A percentile compares a stretch with the other conserved stretches of the same genome.
These are phyloP conservation scores for Pseudopyricularia javanii DNA, from an alignment of 2,329 filamentous ascomycete genomes.

Conservation along the genomic window DNA sequence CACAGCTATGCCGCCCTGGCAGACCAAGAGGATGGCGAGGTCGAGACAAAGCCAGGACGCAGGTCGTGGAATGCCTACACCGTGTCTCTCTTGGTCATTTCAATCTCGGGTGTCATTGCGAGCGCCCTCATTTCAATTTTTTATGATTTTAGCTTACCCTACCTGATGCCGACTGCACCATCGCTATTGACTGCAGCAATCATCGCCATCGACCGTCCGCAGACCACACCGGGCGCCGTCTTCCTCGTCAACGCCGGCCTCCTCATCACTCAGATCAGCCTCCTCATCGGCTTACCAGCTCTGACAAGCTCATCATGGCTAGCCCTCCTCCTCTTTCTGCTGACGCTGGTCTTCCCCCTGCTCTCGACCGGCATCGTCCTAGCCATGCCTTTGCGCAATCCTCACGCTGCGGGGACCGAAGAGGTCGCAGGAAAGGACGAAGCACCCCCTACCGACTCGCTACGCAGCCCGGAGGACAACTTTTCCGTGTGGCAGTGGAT, in stretches of 20 bases:
- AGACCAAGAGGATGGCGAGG: background rate
- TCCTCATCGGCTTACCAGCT: constrained; percentile 19
- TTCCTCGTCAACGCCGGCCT: constrained; percentile 16
- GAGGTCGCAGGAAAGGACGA: constrained; percentile 2
- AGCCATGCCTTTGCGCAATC: constrained; percentile 58
- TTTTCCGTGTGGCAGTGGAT: constrained; percentile 74
- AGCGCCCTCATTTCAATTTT: constrained; percentile 9
- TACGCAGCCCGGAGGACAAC: constrained; percentile 71
- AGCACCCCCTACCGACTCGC: constrained; percentile 33
- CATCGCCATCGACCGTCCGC: constrained; percentile 16
- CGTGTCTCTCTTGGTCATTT: constrained; percentile 21
- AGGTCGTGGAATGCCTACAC: constrained; percentile 15
- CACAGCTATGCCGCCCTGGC: constrained; percentile 1
- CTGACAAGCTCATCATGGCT: constrained; percentile 11
- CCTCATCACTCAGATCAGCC: constrained; percentile 16
- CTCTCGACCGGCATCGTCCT: constrained; percentile 41
- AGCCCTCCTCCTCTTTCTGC: constrained; percentile 5
- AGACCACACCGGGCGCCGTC: constrained; percentile 13
- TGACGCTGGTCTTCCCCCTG: constrained; percentile 23
- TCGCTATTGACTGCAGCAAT: constrained; percentile 15
- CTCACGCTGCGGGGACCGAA: constrained; percentile 25
- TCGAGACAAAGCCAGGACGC: background rate
- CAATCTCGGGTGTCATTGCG: constrained; percentile 18
- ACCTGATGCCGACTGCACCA: constrained; percentile 18
- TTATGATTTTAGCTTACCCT: constrained; percentile 12